Conservation (phyloP, 2,329 filamentous ascomycete genomes). For the Verticillium zaregamsianum region DNA sequence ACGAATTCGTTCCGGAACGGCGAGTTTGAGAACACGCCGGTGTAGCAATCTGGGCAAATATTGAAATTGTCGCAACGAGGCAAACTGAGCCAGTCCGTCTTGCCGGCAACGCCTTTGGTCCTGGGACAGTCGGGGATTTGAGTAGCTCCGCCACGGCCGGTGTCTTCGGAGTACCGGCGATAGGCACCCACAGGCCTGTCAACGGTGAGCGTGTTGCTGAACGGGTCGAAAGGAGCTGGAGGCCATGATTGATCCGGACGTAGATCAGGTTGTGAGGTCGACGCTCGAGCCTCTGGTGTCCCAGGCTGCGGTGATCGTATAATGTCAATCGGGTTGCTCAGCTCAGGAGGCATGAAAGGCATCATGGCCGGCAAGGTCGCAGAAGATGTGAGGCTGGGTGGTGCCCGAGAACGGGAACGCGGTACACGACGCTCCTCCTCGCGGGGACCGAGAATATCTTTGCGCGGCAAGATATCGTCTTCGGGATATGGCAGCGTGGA, state of each 20-base stretch:
- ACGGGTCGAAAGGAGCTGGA: conserved; percentile 39
- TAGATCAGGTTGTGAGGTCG: conserved; percentile 18
- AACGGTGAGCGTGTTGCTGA: conserved; percentile 28
- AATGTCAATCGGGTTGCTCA: conserved; percentile 15
- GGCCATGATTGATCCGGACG: conserved; percentile 33
- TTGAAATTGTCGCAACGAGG: conserved; percentile 67
- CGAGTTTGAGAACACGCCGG: conserved; percentile 62
- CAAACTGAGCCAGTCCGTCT: conserved; percentile 78
- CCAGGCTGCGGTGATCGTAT: conserved; percentile 16
- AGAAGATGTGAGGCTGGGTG: conserved; percentile 8
- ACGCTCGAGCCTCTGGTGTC: conserved; percentile 15
- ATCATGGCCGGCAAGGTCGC: conserved; percentile 14
- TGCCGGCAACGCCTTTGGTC: conserved; percentile 54
- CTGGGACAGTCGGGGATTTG: conserved; percentile 67
- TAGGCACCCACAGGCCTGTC: conserved; percentile 38
- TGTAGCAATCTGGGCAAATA: conserved; percentile 79
- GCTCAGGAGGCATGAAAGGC: conserved; percentile 15
- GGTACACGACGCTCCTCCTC: conserved; percentile 8
- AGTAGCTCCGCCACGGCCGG: conserved; percentile 34
- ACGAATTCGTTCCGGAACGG: conserved; percentile 66
- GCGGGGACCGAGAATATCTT: conserved; percentile 7
- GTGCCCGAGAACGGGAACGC: conserved; percentile 19
- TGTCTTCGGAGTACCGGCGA: conserved; percentile 51
- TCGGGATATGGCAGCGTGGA: conserved; percentile 21
- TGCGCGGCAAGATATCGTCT: conserved; percentile 22